phyloP scores from a whole-genome alignment of 371 early-diverging fungal genomes.

The Furculomyces boomerangus region DNA sequence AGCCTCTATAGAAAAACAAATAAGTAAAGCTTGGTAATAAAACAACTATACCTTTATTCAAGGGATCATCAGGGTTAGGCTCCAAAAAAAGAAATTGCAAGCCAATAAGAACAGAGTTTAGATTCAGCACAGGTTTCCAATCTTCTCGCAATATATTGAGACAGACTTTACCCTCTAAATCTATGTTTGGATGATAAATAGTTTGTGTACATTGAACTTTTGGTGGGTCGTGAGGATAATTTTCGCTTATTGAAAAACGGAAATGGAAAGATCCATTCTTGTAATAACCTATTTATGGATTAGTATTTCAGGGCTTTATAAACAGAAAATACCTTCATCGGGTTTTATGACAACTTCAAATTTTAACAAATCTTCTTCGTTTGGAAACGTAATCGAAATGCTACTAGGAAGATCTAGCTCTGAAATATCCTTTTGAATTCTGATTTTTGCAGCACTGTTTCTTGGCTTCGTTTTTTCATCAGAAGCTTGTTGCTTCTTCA shows the following conservation, averaged over 20 bases:
- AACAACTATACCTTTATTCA: constrained; percentile 84
- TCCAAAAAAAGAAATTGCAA: constrained; percentile 90
- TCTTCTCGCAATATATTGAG: constrained; percentile 97
- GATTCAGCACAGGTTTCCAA: constrained; percentile 98
- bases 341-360: constrained; percentile 72
- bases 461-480: constrained; percentile 64
- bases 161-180: constrained; percentile 94
- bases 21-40: not conserved
- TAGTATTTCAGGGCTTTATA: not conserved
- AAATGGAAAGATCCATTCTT: constrained; percentile 83
- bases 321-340: constrained; percentile 34
- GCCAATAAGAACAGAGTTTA: constrained; percentile 90
- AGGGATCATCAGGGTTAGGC: constrained; percentile 98
- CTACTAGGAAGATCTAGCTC: constrained; percentile 72
- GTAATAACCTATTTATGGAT: constrained; percentile 62
- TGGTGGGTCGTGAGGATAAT: constrained; percentile 98
- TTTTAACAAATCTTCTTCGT: constrained; percentile 64
- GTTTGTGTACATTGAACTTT: constrained; percentile 83
- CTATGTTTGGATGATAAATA: constrained; percentile 99
- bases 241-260: constrained; percentile 71
- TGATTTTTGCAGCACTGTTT: constrained; percentile 72
- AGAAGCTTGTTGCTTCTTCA: constrained; percentile 59
- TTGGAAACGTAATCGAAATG: constrained; percentile 57
- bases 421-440: constrained; percentile 83
- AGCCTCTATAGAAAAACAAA: not conserved